These are phyloP conservation scores for Thielaviopsis euricoi DNA, from an alignment of 2,329 filamentous ascomycete genomes.

Conservation along the genomic window DNA sequence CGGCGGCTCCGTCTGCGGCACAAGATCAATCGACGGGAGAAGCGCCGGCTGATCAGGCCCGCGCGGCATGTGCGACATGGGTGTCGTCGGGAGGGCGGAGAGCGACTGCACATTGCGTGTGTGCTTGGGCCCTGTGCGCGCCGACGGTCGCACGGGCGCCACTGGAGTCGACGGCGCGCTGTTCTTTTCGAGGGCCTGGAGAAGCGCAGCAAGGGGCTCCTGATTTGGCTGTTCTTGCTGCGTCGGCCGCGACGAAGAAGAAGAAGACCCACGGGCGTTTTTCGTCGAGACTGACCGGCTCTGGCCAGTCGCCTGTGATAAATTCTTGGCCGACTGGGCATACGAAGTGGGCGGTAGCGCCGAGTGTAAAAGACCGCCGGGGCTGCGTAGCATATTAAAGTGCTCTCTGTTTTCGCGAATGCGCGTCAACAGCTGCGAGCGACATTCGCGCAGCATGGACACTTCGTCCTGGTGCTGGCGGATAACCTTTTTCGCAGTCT, in stretches of 20 bases:
- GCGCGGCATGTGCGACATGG: slow-evolving; percentile 45
- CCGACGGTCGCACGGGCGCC: slow-evolving; percentile 21
- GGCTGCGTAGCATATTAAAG: slow-evolving; percentile 61
- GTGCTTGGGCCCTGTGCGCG: slow-evolving; percentile 34
- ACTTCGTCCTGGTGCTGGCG: slow-evolving; percentile 63
- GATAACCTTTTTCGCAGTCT: slow-evolving; percentile 62
- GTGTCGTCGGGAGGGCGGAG: slow-evolving; percentile 53
- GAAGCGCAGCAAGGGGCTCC: slow-evolving; percentile 58
- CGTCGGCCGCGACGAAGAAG: slow-evolving; percentile 17
- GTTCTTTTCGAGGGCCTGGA: slow-evolving; percentile 58
- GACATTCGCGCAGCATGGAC: slow-evolving; percentile 54
- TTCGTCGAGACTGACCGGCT: slow-evolving; percentile 20
- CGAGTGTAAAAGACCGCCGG: slow-evolving; percentile 49
- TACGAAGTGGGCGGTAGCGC: slow-evolving; percentile 38
- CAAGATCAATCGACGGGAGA: slow-evolving; percentile 45
- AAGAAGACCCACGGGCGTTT: slow-evolving; percentile 22
- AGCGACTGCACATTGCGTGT: slow-evolving; percentile 64
- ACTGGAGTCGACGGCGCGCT: slow-evolving; percentile 59
- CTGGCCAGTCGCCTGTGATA: slow-evolving; percentile 7
- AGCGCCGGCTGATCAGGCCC: slow-evolving; percentile 33
- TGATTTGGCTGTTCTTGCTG: slow-evolving; percentile 23
- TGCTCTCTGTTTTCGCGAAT: slow-evolving; percentile 85
- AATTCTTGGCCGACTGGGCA: background rate
- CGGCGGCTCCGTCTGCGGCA: slow-evolving; percentile 41
- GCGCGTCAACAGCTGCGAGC: slow-evolving; percentile 59